phyloP scores from a whole-genome alignment of 1,284 basidiomycete genomes.

The Testicularia cyperi region DNA sequence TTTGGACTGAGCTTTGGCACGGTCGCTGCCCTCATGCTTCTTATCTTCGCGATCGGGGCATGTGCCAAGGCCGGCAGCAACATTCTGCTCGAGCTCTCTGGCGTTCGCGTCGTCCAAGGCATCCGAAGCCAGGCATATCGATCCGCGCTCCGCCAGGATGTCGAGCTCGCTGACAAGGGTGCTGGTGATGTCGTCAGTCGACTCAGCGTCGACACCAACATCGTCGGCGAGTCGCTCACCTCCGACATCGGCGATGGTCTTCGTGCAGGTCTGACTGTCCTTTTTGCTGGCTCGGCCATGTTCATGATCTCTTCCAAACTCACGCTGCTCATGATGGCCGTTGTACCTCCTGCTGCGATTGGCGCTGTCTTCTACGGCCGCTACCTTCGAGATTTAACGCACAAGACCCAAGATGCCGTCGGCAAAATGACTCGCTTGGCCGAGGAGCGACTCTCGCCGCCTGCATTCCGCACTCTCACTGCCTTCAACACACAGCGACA shows the following conservation, averaged over 20 bases:
- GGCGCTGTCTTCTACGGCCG: constrained; percentile 95
- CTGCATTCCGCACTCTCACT: constrained; percentile 84
- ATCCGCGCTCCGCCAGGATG: constrained; percentile 81
- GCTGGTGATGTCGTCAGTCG: constrained; percentile 92
- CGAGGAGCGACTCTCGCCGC: constrained; percentile 78
- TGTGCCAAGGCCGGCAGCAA: constrained; percentile 82
- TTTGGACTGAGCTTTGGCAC: constrained; percentile 71
- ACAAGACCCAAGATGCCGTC: constrained; percentile 87
- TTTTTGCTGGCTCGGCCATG: constrained; percentile 81
- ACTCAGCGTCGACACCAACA: constrained; percentile 85
- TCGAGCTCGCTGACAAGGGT: constrained; percentile 75
- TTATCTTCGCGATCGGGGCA: constrained; percentile 84
- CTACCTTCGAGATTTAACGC: constrained; percentile 87
- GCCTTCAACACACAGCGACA: constrained; percentile 76
- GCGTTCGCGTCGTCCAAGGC: constrained; percentile 87
- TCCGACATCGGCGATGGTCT: constrained; percentile 52
- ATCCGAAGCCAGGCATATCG: constrained; percentile 80
- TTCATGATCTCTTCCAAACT: constrained; percentile 88
- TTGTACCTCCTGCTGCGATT: constrained; percentile 91
- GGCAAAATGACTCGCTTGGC: constrained; percentile 87
- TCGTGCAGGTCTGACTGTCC: constrained; percentile 48
- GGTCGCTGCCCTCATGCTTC: constrained; percentile 74
- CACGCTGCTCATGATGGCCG: constrained; percentile 86
- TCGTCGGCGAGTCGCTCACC: constrained; percentile 85
- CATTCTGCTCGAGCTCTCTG: constrained; percentile 79